These are phyloP conservation scores for Wallacemonas rigidus DNA, from an alignment of 208 protist species.

Conservation along the genomic window DNA sequence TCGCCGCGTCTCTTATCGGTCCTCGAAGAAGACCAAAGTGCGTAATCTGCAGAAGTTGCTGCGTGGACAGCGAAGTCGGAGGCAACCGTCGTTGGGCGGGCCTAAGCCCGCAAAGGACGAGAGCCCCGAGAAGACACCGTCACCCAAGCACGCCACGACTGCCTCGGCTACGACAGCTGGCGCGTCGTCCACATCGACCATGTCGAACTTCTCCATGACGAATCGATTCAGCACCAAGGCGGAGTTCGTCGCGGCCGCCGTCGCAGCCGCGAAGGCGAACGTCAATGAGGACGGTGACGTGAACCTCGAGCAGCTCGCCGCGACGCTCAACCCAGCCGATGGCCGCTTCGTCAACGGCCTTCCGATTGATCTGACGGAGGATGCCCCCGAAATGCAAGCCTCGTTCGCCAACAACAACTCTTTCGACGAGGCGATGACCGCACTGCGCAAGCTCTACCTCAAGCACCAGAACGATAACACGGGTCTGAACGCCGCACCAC, in stretches of 20 bases:
- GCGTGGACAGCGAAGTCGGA: slow-evolving; percentile 17
- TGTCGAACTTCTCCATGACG: not conserved
- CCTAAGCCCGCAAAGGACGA: not conserved
- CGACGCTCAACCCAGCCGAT: slow-evolving; percentile 63
- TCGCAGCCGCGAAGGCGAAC: slow-evolving; percentile 13
- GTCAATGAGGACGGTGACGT: slow-evolving; percentile 13
- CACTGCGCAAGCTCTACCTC: slow-evolving; percentile 34
- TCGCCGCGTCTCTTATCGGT: slow-evolving; percentile 78
- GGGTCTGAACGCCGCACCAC: not conserved
- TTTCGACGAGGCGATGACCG: slow-evolving; percentile 43
- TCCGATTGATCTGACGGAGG: slow-evolving; percentile 27
- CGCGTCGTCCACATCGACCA: not conserved
- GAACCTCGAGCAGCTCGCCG: slow-evolving; percentile 32
- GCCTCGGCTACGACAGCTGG: not conserved
- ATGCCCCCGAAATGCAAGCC: not conserved
- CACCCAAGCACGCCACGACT: not conserved
- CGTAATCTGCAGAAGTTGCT: slow-evolving; percentile 57
- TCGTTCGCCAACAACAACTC: slow-evolving; percentile 35
- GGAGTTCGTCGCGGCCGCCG: slow-evolving; percentile 12
- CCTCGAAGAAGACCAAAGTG: slow-evolving; percentile 51
- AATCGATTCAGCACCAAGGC: not conserved
- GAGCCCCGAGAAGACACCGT: not conserved
- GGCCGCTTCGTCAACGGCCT: slow-evolving; percentile 55
- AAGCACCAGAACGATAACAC: slow-evolving; percentile 24
- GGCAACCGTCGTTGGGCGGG: not conserved